Conservation (phyloP, 768 basidiomycete species). For the Hortiboletus flavorubellus region DNA sequence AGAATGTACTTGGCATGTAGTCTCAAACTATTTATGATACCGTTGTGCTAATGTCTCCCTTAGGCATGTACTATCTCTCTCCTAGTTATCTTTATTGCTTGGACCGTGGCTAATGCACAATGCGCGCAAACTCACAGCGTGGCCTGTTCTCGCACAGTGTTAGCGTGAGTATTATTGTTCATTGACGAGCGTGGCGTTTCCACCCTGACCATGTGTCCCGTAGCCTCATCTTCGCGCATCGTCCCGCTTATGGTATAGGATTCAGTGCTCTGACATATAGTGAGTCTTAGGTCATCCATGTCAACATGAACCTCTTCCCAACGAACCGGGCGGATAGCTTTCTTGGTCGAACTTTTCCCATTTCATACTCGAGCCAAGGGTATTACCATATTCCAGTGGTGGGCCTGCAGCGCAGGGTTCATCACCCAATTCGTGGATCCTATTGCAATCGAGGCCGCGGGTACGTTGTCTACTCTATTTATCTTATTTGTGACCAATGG, state of each 20-base stretch:
- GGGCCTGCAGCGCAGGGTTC: conserved; percentile 37
- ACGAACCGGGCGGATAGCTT: conserved; percentile 14
- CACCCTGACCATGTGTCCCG: background rate
- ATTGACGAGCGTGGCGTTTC: background rate
- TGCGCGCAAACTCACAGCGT: conserved; percentile 12
- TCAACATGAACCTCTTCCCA: background rate
- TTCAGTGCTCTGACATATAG: background rate
- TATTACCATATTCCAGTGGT: conserved; percentile 58
- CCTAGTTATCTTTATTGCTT: conserved; percentile 11
- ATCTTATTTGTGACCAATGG: background rate
- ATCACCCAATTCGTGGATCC: conserved; percentile 13
- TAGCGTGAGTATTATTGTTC: conserved; percentile 6
- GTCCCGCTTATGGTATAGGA: background rate
- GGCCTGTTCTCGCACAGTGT: conserved; percentile 3
- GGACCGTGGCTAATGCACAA: conserved; percentile 19
- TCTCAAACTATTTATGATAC: background rate
- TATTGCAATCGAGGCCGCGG: conserved; percentile 12
- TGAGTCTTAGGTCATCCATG: background rate
- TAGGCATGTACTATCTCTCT: conserved; percentile 17
- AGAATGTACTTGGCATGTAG: no score
- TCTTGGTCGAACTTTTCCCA: conserved; percentile 63
- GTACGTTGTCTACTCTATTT: background rate
- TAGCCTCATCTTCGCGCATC: background rate
- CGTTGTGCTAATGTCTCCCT: background rate
- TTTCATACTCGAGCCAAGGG: conserved; percentile 60